Base-by-base conservation (phyloP, 2,329 filamentous ascomycete genomes). In the Penicillium sp. region DNA sequence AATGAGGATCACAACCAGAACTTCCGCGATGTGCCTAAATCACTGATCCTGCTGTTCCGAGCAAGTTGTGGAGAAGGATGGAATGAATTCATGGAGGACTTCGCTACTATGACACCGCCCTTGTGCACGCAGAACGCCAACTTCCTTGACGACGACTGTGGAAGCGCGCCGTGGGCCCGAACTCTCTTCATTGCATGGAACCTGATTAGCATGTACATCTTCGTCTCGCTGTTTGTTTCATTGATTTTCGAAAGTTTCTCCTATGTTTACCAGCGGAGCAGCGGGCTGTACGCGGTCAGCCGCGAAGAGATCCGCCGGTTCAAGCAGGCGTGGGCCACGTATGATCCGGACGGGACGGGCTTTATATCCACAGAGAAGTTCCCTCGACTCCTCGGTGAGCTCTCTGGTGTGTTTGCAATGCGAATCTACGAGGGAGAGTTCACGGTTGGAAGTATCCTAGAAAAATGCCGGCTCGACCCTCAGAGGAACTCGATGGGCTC, bases 161-260 rank as follows among this genome's bases (percentile, higher is more conserved):
- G 94, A 57, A 96, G 93, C 76, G 84, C 87, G 50, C 84, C 86
- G 39, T 99, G 94, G 92, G 92, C 94, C 8, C 84, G 92, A 50
- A 85, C 87, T 34, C 81, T 99, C 10, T 99, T 99, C 78, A 92
- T 97, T 57, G 86, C 89, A 5, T 99, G 94, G 94, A 99, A 99
- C 79, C 93, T 99, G 68, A 84, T 99, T 75, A 97, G 93, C 89
- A 99, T 99, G 94, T 99, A 99, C 77, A 96, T 99, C 69, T 99
- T 99, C 70, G 93, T 97, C 70, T 97, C 93, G 70, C 79, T 99
- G 71, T 99, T 99, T 74, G 93, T 99, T 58, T 99, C 94, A 48
- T 86, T 99, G 72, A 99, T 99, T 66, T 99, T 95, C 77, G 94
- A 99, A 79, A 97, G 92, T 76, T 99, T 99, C 82, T 96, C 92